phyloP scores from a whole-genome alignment of 495 filamentous ascomycete species.

The Penicillium simplicissimum region DNA sequence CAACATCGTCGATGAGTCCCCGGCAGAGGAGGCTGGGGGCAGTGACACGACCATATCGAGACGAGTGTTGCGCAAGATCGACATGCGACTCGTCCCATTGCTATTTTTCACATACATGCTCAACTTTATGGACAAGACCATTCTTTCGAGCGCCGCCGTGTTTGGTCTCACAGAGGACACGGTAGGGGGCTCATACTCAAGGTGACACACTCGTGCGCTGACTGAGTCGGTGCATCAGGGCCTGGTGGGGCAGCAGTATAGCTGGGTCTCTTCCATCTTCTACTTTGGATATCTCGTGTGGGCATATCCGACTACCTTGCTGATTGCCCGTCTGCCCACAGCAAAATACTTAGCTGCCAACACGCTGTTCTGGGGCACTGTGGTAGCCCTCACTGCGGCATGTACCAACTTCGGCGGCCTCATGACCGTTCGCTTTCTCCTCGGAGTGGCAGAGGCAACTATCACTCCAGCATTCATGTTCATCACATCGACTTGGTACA shows the following conservation, averaged over 20 bases:
- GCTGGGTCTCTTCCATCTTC: constrained; percentile 60
- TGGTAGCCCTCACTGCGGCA: constrained; percentile 49
- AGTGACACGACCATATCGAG: constrained; percentile 16
- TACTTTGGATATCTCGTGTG: constrained; percentile 55
- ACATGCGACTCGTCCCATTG: constrained; percentile 48
- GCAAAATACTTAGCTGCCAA: constrained; percentile 56
- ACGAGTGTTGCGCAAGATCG: constrained; percentile 47
- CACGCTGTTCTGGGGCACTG: constrained; percentile 58
- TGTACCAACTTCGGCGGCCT: constrained; percentile 40
- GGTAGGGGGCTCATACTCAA: constrained; percentile 15
- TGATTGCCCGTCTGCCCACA: constrained; percentile 57
- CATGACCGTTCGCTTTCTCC: constrained; percentile 46
- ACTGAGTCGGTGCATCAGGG: constrained; percentile 30
- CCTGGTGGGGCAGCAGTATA: constrained; percentile 57
- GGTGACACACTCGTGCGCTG: background rate
- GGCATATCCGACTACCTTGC: constrained; percentile 45
- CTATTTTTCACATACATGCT: constrained; percentile 38
- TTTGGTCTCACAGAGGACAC: constrained; percentile 51
- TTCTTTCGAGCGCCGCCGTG: constrained; percentile 53
- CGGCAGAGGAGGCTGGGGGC: constrained; percentile 9
- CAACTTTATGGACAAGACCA: constrained; percentile 57
- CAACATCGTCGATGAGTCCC: constrained; percentile 2
- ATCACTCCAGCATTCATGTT: constrained; percentile 45
- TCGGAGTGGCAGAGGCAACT: constrained; percentile 54
- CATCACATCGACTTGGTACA: constrained; percentile 52